Percentiles rank a stretch among this genome's conserved stretches.
These are phyloP conservation scores for Wickerhamomyces chambardii DNA, from an alignment of 805 yeast species.

Conservation along the genomic window DNA sequence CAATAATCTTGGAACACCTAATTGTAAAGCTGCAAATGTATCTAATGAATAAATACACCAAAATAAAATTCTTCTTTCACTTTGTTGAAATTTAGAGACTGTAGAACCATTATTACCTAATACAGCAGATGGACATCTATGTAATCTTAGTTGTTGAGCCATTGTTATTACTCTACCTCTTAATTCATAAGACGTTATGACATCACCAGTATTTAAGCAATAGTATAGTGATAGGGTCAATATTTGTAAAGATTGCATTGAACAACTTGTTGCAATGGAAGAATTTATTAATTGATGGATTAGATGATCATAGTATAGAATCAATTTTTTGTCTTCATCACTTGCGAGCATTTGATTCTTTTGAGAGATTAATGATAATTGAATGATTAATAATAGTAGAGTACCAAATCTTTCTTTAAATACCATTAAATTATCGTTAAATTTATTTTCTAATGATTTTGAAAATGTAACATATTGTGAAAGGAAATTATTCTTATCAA, in stretches of 20 bases:
- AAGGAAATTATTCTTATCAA: conserved; percentile 64
- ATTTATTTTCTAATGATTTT: conserved; percentile 33
- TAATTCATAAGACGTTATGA: conserved; percentile 62
- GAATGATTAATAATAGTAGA: conserved; percentile 31
- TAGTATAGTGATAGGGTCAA: conserved; percentile 61
- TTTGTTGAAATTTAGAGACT: conserved; percentile 63
- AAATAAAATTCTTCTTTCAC: conserved; percentile 72
- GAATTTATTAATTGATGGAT: conserved; percentile 57
- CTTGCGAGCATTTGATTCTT: conserved; percentile 5
- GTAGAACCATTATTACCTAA: conserved; percentile 56
- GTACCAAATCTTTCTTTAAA: conserved; percentile 51
- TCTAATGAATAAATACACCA: conserved; percentile 82
- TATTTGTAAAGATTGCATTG: conserved; percentile 63
- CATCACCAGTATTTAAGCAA: conserved; percentile 65
- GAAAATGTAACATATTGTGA: conserved; percentile 42
- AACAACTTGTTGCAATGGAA: conserved; percentile 49
- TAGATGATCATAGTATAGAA: conserved; percentile 48
- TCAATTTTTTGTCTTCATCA: conserved; percentile 10
- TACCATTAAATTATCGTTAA: conserved; percentile 29
- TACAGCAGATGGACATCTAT: conserved; percentile 82
- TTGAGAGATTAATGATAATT: conserved; percentile 32
- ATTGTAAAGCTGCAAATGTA: conserved; percentile 59
- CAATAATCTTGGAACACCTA: conserved; percentile 77
- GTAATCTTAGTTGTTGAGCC: conserved; percentile 81
- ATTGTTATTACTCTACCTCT: conserved; percentile 71